Conservation (phyloP, 352 stramenopile species). For the Phytophthora pini region DNA sequence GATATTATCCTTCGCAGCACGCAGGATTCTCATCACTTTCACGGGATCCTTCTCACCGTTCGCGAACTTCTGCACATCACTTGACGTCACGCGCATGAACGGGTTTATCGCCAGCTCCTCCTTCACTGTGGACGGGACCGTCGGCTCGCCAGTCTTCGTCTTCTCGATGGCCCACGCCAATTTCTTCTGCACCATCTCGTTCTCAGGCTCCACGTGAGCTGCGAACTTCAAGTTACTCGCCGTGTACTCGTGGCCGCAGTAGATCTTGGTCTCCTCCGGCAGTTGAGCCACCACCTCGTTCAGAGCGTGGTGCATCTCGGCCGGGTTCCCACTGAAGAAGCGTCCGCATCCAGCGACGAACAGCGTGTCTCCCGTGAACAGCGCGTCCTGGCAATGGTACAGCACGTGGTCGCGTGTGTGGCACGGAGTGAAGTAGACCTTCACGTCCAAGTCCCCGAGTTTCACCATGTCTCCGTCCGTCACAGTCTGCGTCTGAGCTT, state of each 20-base stretch:
- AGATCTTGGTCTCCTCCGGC: constrained; percentile 78
- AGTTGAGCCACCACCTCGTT: constrained; percentile 81
- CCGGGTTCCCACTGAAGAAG: constrained; percentile 81
- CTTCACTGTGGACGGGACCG: constrained; percentile 88
- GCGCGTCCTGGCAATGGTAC: constrained; percentile 65
- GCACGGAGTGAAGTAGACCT: constrained; percentile 89
- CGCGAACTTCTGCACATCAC: constrained; percentile 61
- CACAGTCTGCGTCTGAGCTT: constrained; percentile 65
- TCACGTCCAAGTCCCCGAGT: constrained; percentile 63
- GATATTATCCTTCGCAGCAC: constrained; percentile 69
- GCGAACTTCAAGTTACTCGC: constrained; percentile 91
- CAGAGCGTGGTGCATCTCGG: constrained; percentile 88
- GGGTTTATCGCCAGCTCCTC: constrained; percentile 81
- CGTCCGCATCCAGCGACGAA: constrained; percentile 92
- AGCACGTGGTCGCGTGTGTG: constrained; percentile 92
- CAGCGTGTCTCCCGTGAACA: constrained; percentile 94
- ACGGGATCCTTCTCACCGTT: constrained; percentile 45
- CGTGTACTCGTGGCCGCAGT: constrained; percentile 95
- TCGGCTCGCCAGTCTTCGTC: constrained; percentile 59
- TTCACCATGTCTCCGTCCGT: constrained; percentile 67
- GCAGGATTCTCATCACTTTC: constrained; percentile 64
- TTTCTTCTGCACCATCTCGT: constrained; percentile 72
- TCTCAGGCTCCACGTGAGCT: constrained; percentile 89
- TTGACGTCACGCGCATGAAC: constrained; percentile 76
- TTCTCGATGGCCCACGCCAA: constrained; percentile 57